A percentile compares a stretch with the other conserved stretches of the same genome.
phyloP scores from a whole-genome alignment of 1,284 basidiomycete species.

The Apiotrichum akiyoshidainum region DNA sequence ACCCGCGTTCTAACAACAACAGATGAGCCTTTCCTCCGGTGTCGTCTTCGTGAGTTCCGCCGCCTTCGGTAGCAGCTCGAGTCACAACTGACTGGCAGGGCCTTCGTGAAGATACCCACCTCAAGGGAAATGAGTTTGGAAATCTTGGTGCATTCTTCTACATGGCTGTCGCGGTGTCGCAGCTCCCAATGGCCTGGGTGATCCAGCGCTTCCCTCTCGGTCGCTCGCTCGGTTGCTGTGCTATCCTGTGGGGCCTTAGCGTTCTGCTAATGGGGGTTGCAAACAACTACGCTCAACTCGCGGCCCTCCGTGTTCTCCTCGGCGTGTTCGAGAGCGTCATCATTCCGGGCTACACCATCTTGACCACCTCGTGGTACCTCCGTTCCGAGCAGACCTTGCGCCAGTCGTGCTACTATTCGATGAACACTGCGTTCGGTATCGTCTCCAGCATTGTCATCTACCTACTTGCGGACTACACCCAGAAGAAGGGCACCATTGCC shows the following conservation, averaged over 20 bases:
- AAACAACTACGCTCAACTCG: conserved; percentile 27
- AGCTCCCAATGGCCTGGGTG: conserved; percentile 26
- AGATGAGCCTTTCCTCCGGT: too few species aligned
- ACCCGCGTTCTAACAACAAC: too few species aligned
- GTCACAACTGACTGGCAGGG: conserved; percentile 2
- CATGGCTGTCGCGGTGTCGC: conserved; percentile 24
- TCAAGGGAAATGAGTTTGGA: conserved; percentile 30
- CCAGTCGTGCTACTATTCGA: conserved; percentile 25
- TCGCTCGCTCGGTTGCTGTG: conserved; percentile 15
- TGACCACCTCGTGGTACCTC: conserved; percentile 14
- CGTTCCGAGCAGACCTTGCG: conserved; percentile 17
- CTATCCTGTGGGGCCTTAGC: conserved; percentile 25
- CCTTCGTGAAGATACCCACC: conserved; percentile 29
- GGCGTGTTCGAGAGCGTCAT: conserved; percentile 33
- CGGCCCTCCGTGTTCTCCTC: conserved; percentile 20
- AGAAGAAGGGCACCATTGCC: conserved; percentile 16
- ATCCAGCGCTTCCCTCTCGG: conserved; percentile 32
- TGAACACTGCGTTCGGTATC: conserved; percentile 19
- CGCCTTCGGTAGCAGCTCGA: too few species aligned
- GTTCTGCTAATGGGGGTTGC: conserved; percentile 26
- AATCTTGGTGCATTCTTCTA: conserved; percentile 18
- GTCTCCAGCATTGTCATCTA: conserved; percentile 13
- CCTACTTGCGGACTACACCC: conserved; percentile 17
- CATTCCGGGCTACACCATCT: conserved; percentile 31
- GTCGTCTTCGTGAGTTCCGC: too few species aligned